Conservation (phyloP, 2,329 filamentous ascomycete species). For the Cordyceps javanica region DNA sequence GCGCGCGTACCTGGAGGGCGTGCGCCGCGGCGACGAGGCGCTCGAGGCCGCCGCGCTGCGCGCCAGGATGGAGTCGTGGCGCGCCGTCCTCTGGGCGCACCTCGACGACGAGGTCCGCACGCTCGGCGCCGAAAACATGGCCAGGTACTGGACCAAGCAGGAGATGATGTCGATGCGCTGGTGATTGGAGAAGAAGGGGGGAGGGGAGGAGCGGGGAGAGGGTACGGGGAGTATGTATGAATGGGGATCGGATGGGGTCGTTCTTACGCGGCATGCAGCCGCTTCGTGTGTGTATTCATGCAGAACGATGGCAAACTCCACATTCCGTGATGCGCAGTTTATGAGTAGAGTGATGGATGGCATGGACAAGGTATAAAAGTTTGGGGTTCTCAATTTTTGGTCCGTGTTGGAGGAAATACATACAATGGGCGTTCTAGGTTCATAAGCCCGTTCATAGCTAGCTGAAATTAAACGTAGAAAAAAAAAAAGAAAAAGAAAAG, state of each 20-base stretch:
- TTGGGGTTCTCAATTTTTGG: too few species aligned
- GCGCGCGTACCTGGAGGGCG: slow-evolving; percentile 58
- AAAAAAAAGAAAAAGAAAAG: background rate
- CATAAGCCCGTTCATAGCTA: background rate
- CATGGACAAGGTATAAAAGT: too few species aligned
- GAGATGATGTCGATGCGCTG: slow-evolving; percentile 70
- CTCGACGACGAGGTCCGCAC: slow-evolving; percentile 77
- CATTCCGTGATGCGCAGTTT: too few species aligned
- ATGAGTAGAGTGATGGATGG: too few species aligned
- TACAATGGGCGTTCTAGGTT: background rate
- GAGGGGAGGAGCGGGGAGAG: too few species aligned
- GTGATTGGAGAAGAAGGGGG: slow-evolving; percentile 33
- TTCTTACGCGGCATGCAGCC: too few species aligned
- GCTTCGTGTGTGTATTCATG: too few species aligned
- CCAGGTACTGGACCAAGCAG: slow-evolving; percentile 69
- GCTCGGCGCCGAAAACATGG: slow-evolving; percentile 81
- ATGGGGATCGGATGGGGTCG: too few species aligned
- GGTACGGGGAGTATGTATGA: too few species aligned
- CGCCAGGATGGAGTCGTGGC: slow-evolving; percentile 70
- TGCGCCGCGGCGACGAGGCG: slow-evolving; percentile 55
- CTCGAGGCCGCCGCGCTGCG: slow-evolving; percentile 55
- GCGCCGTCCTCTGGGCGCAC: slow-evolving; percentile 72
- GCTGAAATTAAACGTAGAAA: background rate
- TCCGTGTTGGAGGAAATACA: background rate
- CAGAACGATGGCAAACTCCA: too few species aligned